phyloP scores from a whole-genome alignment of 805 yeast species.

The Starmerella davenportii region DNA sequence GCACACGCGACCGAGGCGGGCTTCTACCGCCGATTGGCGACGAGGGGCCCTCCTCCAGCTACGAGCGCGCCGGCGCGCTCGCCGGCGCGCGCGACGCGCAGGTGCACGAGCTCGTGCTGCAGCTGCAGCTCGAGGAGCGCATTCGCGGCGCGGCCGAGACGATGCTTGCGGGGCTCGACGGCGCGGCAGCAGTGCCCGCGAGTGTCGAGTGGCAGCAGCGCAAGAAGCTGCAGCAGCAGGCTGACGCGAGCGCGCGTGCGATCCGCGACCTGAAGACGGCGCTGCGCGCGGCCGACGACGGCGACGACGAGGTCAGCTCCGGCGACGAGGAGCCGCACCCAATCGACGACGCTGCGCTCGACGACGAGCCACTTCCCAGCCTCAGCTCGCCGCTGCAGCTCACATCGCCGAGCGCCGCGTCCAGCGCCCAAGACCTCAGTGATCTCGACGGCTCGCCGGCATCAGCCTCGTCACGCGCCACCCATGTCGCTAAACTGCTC shows the following conservation, averaged over 20 bases:
- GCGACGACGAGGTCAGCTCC: slow-evolving; percentile 26
- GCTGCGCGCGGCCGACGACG: slow-evolving; percentile 6
- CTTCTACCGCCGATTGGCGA: neutral
- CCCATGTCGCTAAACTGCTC: neutral
- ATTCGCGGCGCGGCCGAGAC: slow-evolving; percentile 25
- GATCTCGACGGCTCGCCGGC: neutral
- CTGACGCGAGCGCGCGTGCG: neutral
- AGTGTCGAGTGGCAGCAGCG: neutral
- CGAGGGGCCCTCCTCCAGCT: neutral
- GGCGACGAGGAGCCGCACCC: slow-evolving; percentile 10
- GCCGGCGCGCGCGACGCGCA: slow-evolving; percentile 1
- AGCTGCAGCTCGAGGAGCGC: slow-evolving; percentile 23
- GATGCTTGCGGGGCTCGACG: slow-evolving; percentile 21
- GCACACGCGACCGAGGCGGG: neutral
- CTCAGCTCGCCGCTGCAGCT: neutral
- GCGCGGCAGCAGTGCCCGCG: neutral
- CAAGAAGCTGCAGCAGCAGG: neutral
- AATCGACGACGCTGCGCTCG: slow-evolving; percentile 1
- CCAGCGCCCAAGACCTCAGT: slow-evolving; percentile 8
- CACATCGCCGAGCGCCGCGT: slow-evolving; percentile 7
- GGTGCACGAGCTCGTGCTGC: slow-evolving; percentile 17
- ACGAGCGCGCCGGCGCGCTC: slow-evolving; percentile 1
- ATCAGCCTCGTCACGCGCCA: neutral
- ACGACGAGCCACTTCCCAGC: neutral
- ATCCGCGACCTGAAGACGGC: neutral